phyloP scores from a whole-genome alignment of 768 basidiomycete species.

The Lentinula boryana region DNA sequence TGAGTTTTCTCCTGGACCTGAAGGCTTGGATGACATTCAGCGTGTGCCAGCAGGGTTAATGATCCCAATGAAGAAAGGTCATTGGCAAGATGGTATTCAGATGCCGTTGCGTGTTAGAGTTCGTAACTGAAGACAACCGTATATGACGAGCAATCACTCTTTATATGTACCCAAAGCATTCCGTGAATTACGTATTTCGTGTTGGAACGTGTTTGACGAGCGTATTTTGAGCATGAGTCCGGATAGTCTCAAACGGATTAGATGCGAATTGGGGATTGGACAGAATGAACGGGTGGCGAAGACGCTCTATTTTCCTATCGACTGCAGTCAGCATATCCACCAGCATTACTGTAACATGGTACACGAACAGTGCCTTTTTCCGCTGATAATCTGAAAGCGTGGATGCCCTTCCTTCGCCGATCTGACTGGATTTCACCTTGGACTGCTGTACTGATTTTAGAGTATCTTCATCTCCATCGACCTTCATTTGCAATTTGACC shows the following conservation, averaged over 20 bases:
- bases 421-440: slow-evolving; percentile 40
- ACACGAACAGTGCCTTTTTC: slow-evolving; percentile 54
- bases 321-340: background rate
- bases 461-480: background rate
- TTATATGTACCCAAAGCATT: background rate
- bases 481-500: slow-evolving; percentile 9
- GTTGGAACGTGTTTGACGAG: slow-evolving; percentile 43
- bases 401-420: slow-evolving; percentile 58
- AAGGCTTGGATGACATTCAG: slow-evolving; percentile 2
- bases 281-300: slow-evolving; percentile 66
- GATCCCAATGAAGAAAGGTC: background rate
- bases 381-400: slow-evolving; percentile 62
- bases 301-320: slow-evolving; percentile 55
- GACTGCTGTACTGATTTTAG: slow-evolving; percentile 6
- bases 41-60: background rate
- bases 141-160: background rate
- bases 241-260: slow-evolving; percentile 75
- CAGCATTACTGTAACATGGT: background rate
- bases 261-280: slow-evolving; percentile 57
- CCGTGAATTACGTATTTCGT: background rate
- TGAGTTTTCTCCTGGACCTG: slow-evolving; percentile 23
- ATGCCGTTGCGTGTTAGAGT: background rate
- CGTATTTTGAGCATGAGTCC: slow-evolving; percentile 76
- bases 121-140: background rate
- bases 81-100: background rate